Evolutionary conservation across 257 asterid genomes (phyloP).

Genomic region (Vinca minor): DNA sequence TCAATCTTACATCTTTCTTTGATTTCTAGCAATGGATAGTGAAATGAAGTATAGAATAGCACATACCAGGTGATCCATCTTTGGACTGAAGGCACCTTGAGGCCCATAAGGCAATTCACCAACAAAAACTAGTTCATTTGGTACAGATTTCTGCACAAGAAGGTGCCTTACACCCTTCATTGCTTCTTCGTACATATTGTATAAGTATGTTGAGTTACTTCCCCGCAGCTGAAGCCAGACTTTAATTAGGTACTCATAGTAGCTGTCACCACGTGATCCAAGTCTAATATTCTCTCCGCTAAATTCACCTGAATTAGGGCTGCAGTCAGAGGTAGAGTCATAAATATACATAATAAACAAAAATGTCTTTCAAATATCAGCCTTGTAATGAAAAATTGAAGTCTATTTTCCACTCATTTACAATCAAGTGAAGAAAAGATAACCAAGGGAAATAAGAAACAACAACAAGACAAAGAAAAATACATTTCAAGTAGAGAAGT

Average conservation of each 20-base stretch:
- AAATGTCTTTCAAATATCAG: neutral
- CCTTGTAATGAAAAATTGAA: neutral
- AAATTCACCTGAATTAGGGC: conserved; percentile 81
- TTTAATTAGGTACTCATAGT: conserved; percentile 87
- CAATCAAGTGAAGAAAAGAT: neutral
- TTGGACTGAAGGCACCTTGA: conserved; percentile 68
- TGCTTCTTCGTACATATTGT: conserved; percentile 76
- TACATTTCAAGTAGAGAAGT: neutral
- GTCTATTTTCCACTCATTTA: neutral
- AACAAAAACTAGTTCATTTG: conserved; percentile 77
- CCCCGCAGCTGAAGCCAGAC: conserved; percentile 84
- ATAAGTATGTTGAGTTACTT: conserved; percentile 58
- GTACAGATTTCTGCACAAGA: conserved; percentile 71
- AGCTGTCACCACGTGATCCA: conserved; percentile 98
- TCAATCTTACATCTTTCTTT: neutral
- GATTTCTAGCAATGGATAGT: neutral
- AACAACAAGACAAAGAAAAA: neutral
- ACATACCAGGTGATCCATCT: conserved; percentile 98
- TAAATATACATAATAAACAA: conserved; percentile 10
- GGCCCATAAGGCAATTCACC: conserved; percentile 88
- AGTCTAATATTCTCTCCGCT: conserved; percentile 89
- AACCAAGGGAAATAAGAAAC: neutral
- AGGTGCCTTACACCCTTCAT: conserved; percentile 81
- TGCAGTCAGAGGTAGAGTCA: conserved; percentile 36
- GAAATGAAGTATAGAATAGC: conserved; percentile 9